phyloP scores from a whole-genome alignment of 2,329 filamentous ascomycete genomes.

The Diaporthe citrichinensis region DNA sequence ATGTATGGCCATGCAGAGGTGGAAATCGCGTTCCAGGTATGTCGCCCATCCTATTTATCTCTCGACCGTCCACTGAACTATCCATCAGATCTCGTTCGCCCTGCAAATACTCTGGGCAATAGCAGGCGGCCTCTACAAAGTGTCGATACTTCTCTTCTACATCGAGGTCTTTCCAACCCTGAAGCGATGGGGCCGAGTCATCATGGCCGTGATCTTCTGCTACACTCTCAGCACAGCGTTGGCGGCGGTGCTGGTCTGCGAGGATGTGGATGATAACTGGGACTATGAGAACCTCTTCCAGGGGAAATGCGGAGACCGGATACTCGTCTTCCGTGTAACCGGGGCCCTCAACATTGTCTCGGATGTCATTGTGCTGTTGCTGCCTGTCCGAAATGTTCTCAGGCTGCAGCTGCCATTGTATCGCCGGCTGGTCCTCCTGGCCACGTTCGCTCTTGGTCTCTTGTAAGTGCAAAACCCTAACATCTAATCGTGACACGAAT shows the following conservation, averaged over 20 bases:
- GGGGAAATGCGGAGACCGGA: background rate
- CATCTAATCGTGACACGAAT: background rate
- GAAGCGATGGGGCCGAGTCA: background rate
- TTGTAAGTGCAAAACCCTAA: too few species aligned
- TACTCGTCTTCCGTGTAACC: slow-evolving; percentile 1
- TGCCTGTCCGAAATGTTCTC: slow-evolving; percentile 17
- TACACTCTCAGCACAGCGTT: slow-evolving; percentile 5
- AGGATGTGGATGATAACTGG: slow-evolving; percentile 29
- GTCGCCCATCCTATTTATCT: background rate
- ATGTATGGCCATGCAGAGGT: slow-evolving; percentile 16
- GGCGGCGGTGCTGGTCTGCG: background rate
- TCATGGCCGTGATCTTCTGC: slow-evolving; percentile 15
- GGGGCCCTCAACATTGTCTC: slow-evolving; percentile 27
- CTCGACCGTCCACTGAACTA: background rate
- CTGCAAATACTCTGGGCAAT: slow-evolving; percentile 26
- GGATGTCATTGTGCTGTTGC: slow-evolving; percentile 23
- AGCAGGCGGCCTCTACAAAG: slow-evolving; percentile 26
- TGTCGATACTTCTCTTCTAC: slow-evolving; percentile 28
- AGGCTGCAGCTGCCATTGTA: slow-evolving; percentile 25
- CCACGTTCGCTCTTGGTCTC: slow-evolving; percentile 26
- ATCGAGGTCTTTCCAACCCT: slow-evolving; percentile 18
- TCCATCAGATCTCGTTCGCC: slow-evolving; percentile 11
- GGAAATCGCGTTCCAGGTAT: slow-evolving; percentile 10
- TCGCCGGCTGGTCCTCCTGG: slow-evolving; percentile 15
- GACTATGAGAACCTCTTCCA: slow-evolving; percentile 4